Base-by-base conservation (phyloP, 176 grass and related monocot species). In the Zoysia japonica region DNA sequence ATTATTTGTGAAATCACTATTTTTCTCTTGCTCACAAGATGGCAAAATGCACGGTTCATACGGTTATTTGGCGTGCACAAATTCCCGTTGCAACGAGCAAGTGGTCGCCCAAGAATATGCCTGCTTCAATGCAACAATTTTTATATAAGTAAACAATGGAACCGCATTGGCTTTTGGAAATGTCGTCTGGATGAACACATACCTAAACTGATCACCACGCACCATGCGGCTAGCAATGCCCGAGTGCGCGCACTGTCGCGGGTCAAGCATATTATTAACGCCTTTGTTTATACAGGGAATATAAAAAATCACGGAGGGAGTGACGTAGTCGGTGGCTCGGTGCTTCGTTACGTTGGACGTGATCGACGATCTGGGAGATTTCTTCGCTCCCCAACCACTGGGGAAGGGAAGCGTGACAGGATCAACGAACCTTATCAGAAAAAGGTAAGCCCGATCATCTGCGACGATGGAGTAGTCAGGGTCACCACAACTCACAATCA, bases 151-250 rank as follows among this genome's bases (percentile, higher is more conserved):
- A 28, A 28, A 28, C 28, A 28, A 28, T 28, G 28, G 28, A 28
- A 28, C 28, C 28, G 28, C 28, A 28, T 28, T 28, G 28, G 28
- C 28, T 28, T 28, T 28, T 28, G 3, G 2, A 54, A 15, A 54
- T 59, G 55, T 60, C 17, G 56, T 60, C n/a, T 60, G 56, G n/a
- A 60, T 60, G 56, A 60, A 9, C 56, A 60, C 56, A 60, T 60
- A 60, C 56, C 56, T 60, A 60, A 60, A 60, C 56, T 19, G 28
- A 28, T 28, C n/a, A 10, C n/a, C n/a, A 60, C 52, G 6, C n/a
- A 60, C 28, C 28, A n/a, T 9, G 56, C 7, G 7, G 56, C 56
- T 9, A 1, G n/a, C 17, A 28, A 9, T 19, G n/a, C 17, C n/a
- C 9, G 56, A 60, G 56, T 60, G 56, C 56, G 56, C 28, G 56